phyloP scores from a whole-genome alignment of 2,329 filamentous ascomycete genomes.

The Phaeosphaeria sp. region DNA sequence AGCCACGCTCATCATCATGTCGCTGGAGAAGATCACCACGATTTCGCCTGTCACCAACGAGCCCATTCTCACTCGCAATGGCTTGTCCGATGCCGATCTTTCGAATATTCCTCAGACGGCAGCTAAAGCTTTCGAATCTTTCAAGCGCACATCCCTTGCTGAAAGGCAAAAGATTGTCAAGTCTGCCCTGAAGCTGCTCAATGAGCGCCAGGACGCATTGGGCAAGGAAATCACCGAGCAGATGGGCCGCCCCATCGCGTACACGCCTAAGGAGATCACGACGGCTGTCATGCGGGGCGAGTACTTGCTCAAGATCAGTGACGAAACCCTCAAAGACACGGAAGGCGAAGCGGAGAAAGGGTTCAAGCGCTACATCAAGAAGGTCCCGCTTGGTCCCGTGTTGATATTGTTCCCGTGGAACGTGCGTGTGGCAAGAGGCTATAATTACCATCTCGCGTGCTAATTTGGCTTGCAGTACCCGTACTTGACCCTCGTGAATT shows the following conservation, averaged over 20 bases:
- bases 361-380: constrained; percentile 89
- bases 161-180: constrained; percentile 82
- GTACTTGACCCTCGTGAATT: constrained; percentile 92
- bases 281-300: constrained; percentile 86
- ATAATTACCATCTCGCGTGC: constrained; percentile 11
- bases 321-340: constrained; percentile 78
- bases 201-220: constrained; percentile 76
- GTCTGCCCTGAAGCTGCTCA: constrained; percentile 75
- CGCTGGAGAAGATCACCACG: constrained; percentile 69
- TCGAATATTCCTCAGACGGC: constrained; percentile 74
- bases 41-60: constrained; percentile 92
- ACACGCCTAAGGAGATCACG: constrained; percentile 80
- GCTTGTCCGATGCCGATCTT: constrained; percentile 73
- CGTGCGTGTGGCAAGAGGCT: constrained; percentile 62
- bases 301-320: constrained; percentile 84
- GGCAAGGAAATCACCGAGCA: constrained; percentile 87
- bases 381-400: constrained; percentile 85
- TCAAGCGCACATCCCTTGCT: constrained; percentile 74
- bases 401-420: constrained; percentile 96
- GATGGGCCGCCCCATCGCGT: constrained; percentile 93
- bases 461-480: constrained; percentile 72
- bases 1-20: constrained; percentile 50
- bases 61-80: constrained; percentile 79
- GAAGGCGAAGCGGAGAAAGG: constrained; percentile 84
- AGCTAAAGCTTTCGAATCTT: constrained; percentile 76